Evolutionary conservation across 106 monocot species (phyloP).

Genomic region (Dioscorea dumetorum): DNA sequence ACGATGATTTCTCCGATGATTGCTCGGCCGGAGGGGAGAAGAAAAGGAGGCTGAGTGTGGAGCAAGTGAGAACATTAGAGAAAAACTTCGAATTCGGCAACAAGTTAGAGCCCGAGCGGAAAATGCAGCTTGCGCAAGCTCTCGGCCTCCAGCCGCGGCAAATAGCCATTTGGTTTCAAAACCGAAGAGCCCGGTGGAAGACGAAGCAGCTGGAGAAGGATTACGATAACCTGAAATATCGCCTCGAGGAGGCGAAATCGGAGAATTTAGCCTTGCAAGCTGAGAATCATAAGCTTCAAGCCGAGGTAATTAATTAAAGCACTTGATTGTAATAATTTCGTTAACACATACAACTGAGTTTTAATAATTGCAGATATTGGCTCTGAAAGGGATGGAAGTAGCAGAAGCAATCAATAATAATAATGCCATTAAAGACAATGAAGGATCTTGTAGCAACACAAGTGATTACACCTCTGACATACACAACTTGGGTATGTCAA

Average conservation of each 20-base stretch:
- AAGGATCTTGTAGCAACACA: slow-evolving; percentile 56
- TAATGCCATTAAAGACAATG: slow-evolving; percentile 43
- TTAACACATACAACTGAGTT: not conserved
- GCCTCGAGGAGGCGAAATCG: slow-evolving; percentile 19
- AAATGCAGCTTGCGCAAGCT: slow-evolving; percentile 41
- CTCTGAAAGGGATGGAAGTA: slow-evolving; percentile 28
- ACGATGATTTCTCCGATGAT: slow-evolving; percentile 71
- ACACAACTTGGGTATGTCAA: slow-evolving; percentile 9
- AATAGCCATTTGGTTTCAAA: slow-evolving; percentile 70
- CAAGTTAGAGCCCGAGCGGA: slow-evolving; percentile 58
- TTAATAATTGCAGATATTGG: slow-evolving; percentile 20
- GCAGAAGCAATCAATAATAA: slow-evolving; percentile 41
- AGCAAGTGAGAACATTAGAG: slow-evolving; percentile 54
- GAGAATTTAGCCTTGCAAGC: slow-evolving; percentile 32
- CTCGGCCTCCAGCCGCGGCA: slow-evolving; percentile 55
- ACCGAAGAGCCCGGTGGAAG: slow-evolving; percentile 58
- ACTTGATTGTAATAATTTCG: not conserved
- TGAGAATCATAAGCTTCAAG: slow-evolving; percentile 40
- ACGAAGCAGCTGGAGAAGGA: slow-evolving; percentile 65
- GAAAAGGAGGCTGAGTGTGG: slow-evolving; percentile 56
- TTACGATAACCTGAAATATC: slow-evolving; percentile 33
- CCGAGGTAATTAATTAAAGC: slow-evolving; percentile 21
- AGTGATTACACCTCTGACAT: slow-evolving; percentile 32
- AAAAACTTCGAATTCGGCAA: slow-evolving; percentile 44
- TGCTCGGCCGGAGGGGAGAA: slow-evolving; percentile 42